These are phyloP conservation scores for Thecaphora frezii DNA, from an alignment of 1,284 basidiomycete genomes.

Conservation along the genomic window DNA sequence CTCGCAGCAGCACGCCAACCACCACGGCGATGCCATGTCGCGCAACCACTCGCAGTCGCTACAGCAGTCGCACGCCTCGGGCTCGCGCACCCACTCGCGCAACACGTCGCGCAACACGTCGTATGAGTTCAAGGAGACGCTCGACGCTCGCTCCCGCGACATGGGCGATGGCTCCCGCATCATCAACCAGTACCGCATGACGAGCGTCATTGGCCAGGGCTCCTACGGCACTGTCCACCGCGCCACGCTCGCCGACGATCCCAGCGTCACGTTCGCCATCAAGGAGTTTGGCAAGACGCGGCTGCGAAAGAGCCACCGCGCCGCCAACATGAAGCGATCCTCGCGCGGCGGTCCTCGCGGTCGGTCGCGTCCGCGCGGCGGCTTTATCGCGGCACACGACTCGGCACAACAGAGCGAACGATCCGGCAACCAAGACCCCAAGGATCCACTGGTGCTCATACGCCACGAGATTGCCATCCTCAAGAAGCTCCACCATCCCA, in stretches of 20 bases:
- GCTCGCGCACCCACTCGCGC: slow-evolving; percentile 2
- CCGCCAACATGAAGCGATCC: slow-evolving; percentile 9
- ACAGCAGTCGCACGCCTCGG: slow-evolving; percentile 1
- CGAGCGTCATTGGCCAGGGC: slow-evolving; percentile 49
- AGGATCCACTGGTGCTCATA: slow-evolving; percentile 51
- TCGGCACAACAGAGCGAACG: neutral
- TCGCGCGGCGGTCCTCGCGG: neutral
- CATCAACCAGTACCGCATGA: slow-evolving; percentile 57
- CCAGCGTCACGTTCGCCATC: slow-evolving; percentile 32
- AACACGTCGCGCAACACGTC: slow-evolving; percentile 27
- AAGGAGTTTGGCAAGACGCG: slow-evolving; percentile 58
- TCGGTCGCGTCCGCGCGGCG: neutral
- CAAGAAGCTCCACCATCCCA: slow-evolving; percentile 58
- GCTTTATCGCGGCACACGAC: neutral
- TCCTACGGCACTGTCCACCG: slow-evolving; percentile 51
- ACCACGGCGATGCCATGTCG: too few relatives aligned
- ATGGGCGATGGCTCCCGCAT: slow-evolving; percentile 51
- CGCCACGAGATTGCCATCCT: slow-evolving; percentile 53
- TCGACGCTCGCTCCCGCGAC: slow-evolving; percentile 50
- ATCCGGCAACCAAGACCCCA: slow-evolving; percentile 1
- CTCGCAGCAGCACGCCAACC: too few relatives aligned
- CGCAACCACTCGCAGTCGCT: slow-evolving; percentile 3
- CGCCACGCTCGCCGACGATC: slow-evolving; percentile 39
- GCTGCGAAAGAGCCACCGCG: slow-evolving; percentile 39
- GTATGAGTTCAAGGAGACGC: slow-evolving; percentile 43